Percentiles rank a stretch among this genome's conserved stretches.
These are phyloP conservation scores for Ustulina deusta DNA, from an alignment of 2,329 filamentous ascomycete genomes.

Conservation along the genomic window DNA sequence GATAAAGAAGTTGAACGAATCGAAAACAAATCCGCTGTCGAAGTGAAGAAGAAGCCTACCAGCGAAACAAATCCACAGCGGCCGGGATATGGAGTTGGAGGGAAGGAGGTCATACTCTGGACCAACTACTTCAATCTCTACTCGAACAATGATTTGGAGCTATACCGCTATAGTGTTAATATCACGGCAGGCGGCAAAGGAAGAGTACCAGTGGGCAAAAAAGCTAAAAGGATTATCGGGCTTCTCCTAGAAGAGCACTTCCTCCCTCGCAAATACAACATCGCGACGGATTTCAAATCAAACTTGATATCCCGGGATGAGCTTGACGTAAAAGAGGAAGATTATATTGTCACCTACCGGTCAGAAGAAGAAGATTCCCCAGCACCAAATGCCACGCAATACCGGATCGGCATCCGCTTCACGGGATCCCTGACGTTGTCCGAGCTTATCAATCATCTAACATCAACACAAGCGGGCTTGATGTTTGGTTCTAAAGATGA, in stretches of 20 bases:
- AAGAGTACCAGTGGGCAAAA: slow-evolving; percentile 24
- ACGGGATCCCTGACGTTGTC: slow-evolving; percentile 19
- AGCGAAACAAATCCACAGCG: slow-evolving; percentile 19
- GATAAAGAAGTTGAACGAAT: slow-evolving; percentile 8
- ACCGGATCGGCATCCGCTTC: not conserved
- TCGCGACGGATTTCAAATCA: slow-evolving; percentile 25
- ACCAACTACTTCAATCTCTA: slow-evolving; percentile 25
- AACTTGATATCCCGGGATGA: slow-evolving; percentile 14
- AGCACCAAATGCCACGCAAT: slow-evolving; percentile 16
- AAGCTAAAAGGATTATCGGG: slow-evolving; percentile 18
- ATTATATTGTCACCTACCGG: slow-evolving; percentile 7
- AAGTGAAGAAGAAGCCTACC: slow-evolving; percentile 11
- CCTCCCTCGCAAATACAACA: not conserved
- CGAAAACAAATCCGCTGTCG: slow-evolving; percentile 20
- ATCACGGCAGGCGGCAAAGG: not conserved
- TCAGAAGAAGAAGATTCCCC: slow-evolving; percentile 17
- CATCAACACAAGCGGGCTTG: slow-evolving; percentile 18
- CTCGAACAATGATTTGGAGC: not conserved
- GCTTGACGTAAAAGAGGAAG: not conserved
- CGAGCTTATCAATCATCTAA: slow-evolving; percentile 23
- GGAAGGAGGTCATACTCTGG: slow-evolving; percentile 14
- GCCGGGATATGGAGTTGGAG: slow-evolving; percentile 20
- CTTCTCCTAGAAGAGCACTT: slow-evolving; percentile 23
- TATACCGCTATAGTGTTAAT: slow-evolving; percentile 13
- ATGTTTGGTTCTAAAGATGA: slow-evolving; percentile 21